These are phyloP conservation scores for Posidonia oceanica DNA, from an alignment of 116 monocot genomes.

Conservation along the genomic window DNA sequence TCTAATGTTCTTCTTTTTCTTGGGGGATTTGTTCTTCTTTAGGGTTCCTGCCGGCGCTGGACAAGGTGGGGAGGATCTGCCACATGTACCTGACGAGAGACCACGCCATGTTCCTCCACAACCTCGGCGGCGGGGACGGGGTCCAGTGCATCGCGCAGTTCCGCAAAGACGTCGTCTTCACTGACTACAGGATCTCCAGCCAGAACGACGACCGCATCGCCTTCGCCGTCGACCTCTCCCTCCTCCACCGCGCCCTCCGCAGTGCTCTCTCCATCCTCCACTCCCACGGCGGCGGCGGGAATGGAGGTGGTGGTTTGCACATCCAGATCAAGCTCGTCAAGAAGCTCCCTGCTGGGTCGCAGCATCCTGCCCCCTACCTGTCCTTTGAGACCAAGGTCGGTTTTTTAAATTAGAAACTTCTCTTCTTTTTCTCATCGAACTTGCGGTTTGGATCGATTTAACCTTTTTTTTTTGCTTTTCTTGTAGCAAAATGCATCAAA, in stretches of 20 bases:
- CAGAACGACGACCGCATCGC: constrained; percentile 70
- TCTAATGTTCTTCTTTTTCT: background rate
- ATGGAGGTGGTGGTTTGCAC: constrained; percentile 8
- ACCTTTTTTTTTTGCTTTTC: background rate
- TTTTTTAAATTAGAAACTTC: background rate
- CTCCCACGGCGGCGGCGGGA: constrained; percentile 14
- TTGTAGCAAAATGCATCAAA: background rate
- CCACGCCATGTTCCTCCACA: constrained; percentile 90
- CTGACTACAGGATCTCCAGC: constrained; percentile 82
- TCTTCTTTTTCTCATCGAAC: background rate
- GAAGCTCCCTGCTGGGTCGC: constrained; percentile 77
- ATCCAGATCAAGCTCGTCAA: constrained; percentile 95
- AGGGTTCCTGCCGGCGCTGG: constrained; percentile 89
- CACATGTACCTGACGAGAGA: constrained; percentile 70
- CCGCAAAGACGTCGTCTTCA: constrained; percentile 64
- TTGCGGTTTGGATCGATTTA: background rate
- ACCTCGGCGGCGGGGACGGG: constrained; percentile 42
- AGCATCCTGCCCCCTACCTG: constrained; percentile 58
- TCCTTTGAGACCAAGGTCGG: constrained; percentile 79
- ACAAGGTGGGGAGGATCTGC: constrained; percentile 77
- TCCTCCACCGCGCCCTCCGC: constrained; percentile 88
- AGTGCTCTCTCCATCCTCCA: constrained; percentile 57
- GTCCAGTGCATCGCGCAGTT: constrained; percentile 91
- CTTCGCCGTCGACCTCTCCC: constrained; percentile 60
- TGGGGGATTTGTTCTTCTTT: background rate